Percentiles rank a stretch among this genome's conserved stretches.
phyloP scores from a whole-genome alignment of 139 green algal genomes.

The Coelastrella sp. region DNA sequence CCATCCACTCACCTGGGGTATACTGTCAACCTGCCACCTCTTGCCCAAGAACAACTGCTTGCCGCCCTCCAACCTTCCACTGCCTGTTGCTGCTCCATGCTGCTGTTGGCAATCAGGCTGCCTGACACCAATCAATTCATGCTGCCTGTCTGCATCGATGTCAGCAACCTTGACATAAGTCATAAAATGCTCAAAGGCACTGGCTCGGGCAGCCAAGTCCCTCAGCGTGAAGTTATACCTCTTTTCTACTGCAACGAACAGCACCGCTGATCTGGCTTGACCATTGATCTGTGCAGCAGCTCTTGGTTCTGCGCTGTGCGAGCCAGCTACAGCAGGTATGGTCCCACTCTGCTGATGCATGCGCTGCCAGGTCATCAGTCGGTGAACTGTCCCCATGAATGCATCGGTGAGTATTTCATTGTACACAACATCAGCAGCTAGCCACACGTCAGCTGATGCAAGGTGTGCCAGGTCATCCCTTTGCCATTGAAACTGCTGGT shows the following conservation, averaged over 20 bases:
- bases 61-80: neutral
- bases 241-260: conserved; percentile 45
- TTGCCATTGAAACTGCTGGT: conserved; percentile 16
- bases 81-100: neutral
- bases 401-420: conserved; percentile 45
- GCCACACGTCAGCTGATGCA: neutral
- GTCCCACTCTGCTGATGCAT: neutral
- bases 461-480: conserved; percentile 12
- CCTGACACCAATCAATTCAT: neutral
- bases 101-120: conserved; percentile 2
- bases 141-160: neutral
- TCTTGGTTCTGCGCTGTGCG: neutral
- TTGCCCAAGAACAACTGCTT: conserved; percentile 29
- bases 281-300: neutral
- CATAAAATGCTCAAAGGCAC: conserved; percentile 48
- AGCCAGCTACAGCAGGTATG: neutral
- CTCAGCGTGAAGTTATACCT: conserved; percentile 49
- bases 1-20: conserved; percentile 15
- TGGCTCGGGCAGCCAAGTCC: conserved; percentile 20
- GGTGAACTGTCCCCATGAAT: conserved; percentile 35
- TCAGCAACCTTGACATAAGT: neutral
- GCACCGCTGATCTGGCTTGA: neutral
- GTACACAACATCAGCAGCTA: conserved; percentile 51
- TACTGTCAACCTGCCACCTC: neutral
- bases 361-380: conserved; percentile 23